Evolutionary conservation across 2,329 filamentous ascomycete species (phyloP).

Genomic region (Xylaria sp.): DNA sequence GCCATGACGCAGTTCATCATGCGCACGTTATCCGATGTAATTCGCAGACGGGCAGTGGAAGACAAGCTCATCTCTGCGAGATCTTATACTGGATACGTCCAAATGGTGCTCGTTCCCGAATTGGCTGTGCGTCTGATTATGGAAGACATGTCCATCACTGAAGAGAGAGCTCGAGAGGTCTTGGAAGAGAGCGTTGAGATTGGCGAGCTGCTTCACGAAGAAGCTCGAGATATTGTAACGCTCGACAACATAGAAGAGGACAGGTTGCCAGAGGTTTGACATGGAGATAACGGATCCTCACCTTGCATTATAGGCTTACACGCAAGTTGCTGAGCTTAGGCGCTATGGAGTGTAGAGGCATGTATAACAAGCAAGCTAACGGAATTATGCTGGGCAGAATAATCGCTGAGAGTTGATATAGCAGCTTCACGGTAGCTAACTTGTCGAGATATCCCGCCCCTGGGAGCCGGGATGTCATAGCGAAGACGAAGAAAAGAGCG

Average conservation of each 20-base stretch:
- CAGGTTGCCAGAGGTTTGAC: background rate
- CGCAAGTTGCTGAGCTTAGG: background rate
- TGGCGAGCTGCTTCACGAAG: conserved; percentile 75
- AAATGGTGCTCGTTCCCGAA: conserved; percentile 82
- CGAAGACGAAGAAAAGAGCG: background rate
- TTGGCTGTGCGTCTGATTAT: conserved; percentile 65
- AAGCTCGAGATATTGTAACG: conserved; percentile 65
- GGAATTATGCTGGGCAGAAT: background rate
- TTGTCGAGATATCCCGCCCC: too few relatives aligned
- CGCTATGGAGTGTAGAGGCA: background rate
- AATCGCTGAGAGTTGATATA: background rate
- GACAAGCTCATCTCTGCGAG: conserved; percentile 75
- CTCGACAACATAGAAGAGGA: conserved; percentile 45
- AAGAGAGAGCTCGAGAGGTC: conserved; percentile 62
- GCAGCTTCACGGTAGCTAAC: conserved; percentile 9
- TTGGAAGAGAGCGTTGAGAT: conserved; percentile 74
- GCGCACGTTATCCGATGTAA: conserved; percentile 64
- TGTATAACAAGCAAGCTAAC: conserved; percentile 16
- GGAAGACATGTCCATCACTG: conserved; percentile 64
- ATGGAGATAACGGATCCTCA: background rate
- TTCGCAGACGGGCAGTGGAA: conserved; percentile 70
- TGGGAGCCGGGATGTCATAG: background rate
- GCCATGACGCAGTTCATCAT: conserved; percentile 78
- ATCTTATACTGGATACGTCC: conserved; percentile 75
- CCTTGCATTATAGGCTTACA: background rate